Conservation (phyloP, 129 eudicot genomes). For the Scalesia atractyloides region DNA sequence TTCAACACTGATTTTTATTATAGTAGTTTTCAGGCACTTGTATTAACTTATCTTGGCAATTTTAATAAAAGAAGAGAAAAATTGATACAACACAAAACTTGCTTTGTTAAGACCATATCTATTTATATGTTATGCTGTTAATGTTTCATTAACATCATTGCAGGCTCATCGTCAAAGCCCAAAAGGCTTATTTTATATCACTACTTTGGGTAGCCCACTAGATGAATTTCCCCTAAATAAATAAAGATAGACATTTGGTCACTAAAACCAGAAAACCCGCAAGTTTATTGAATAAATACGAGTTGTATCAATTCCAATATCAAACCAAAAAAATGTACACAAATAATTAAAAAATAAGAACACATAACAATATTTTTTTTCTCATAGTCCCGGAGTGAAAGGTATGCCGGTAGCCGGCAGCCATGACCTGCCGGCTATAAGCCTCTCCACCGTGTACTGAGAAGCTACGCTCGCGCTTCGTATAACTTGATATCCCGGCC, state of each 20-base stretch:
- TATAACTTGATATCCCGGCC: conserved; percentile 62
- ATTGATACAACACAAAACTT: neutral
- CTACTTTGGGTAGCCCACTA: neutral
- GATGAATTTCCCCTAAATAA: neutral
- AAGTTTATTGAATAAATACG: conserved; percentile 31
- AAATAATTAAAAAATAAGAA: conserved; percentile 37
- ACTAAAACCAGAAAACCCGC: conserved; percentile 12
- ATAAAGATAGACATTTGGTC: neutral
- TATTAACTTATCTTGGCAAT: neutral
- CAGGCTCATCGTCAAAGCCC: neutral
- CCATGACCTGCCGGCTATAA: conserved; percentile 64
- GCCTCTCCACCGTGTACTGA: conserved; percentile 43
- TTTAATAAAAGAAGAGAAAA: neutral
- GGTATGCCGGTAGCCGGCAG: conserved; percentile 58
- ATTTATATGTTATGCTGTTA: too few species aligned
- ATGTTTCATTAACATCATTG: neutral
- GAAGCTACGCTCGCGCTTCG: conserved; percentile 45
- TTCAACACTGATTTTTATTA: too few species aligned
- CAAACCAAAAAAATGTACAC: conserved; percentile 47
- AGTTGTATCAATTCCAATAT: conserved; percentile 39
- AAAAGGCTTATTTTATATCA: neutral
- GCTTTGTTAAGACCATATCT: too few species aligned
- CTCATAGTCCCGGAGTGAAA: conserved; percentile 47
- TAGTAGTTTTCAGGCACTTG: too few species aligned
- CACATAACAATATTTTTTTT: neutral